Evolutionary conservation across 805 yeast species (phyloP).

Genomic region (Metschnikowia reukaufii): DNA sequence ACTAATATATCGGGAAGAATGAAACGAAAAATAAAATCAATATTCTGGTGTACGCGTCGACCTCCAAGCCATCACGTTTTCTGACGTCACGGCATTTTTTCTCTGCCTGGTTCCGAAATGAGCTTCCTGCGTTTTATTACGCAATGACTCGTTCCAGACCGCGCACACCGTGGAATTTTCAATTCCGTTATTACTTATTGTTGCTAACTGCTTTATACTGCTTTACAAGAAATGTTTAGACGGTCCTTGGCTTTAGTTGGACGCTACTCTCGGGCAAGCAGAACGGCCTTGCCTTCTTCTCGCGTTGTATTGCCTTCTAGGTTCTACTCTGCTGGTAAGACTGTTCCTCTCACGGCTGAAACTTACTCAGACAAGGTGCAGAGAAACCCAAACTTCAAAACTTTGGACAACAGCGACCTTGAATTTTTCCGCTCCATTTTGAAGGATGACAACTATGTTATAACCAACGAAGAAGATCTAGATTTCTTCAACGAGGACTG

Average conservation of each 20-base stretch:
- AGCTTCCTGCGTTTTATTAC: slow-evolving; percentile 7
- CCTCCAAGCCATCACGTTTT: background rate
- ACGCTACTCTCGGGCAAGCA: background rate
- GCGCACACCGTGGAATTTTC: slow-evolving; percentile 7
- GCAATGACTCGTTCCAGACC: slow-evolving; percentile 10
- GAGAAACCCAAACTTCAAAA: slow-evolving; percentile 52
- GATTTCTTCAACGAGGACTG: slow-evolving; percentile 82
- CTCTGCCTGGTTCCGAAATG: background rate
- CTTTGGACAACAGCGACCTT: slow-evolving; percentile 56
- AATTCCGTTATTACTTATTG: background rate
- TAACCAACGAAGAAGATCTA: slow-evolving; percentile 64
- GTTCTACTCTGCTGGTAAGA: slow-evolving; percentile 26
- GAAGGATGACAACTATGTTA: slow-evolving; percentile 45
- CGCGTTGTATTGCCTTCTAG: slow-evolving; percentile 7
- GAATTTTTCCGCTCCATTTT: slow-evolving; percentile 60
- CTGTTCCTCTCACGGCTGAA: slow-evolving; percentile 64
- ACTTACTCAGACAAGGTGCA: slow-evolving; percentile 58
- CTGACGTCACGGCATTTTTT: background rate
- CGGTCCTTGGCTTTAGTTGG: slow-evolving; percentile 6
- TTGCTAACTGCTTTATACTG: background rate
- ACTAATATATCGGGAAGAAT: background rate
- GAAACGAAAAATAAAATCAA: background rate
- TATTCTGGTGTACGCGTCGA: background rate
- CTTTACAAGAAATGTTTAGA: background rate
- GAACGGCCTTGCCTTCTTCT: slow-evolving; percentile 1